A percentile compares a stretch with the other conserved stretches of the same genome.
phyloP scores from a whole-genome alignment of 306 rosid species.

The Medicago arabica region DNA sequence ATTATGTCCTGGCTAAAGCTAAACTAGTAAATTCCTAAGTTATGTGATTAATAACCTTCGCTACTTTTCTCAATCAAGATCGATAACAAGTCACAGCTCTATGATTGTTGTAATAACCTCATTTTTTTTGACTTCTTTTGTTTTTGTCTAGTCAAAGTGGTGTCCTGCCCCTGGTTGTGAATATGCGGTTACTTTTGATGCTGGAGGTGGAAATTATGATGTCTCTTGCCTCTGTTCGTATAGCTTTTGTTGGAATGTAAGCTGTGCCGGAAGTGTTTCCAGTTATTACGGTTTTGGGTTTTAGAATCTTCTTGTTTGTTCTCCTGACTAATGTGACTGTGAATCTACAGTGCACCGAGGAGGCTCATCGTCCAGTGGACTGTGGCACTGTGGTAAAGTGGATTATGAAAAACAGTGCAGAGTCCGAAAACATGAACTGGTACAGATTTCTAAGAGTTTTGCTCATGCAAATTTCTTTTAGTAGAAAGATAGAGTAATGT shows the following conservation, averaged over 20 bases:
- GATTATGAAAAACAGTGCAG: constrained; percentile 96
- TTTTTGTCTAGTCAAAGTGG: constrained; percentile 77
- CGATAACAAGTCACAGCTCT: neutral
- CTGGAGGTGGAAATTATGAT: constrained; percentile 90
- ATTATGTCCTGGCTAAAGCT: constrained; percentile 9
- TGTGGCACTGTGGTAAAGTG: constrained; percentile 93
- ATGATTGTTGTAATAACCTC: constrained; percentile 30
- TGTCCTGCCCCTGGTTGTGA: constrained; percentile 98
- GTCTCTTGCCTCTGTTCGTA: constrained; percentile 86
- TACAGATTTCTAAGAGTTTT: constrained; percentile 40
- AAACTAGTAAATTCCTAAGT: constrained; percentile 19
- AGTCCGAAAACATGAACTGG: constrained; percentile 98
- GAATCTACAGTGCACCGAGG: constrained; percentile 78
- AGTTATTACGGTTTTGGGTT: constrained; percentile 16
- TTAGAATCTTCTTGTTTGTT: constrained; percentile 33
- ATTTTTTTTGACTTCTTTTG: constrained; percentile 21
- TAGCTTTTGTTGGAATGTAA: constrained; percentile 93
- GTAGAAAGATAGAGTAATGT: constrained; percentile 28
- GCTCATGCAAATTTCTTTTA: constrained; percentile 22
- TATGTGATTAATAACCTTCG: constrained; percentile 23
- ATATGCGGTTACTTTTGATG: constrained; percentile 82
- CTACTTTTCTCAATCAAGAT: constrained; percentile 18
- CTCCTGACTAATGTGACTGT: constrained; percentile 33
- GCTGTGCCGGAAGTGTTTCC: constrained; percentile 34
- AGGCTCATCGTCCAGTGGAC: constrained; percentile 98